These are phyloP conservation scores for Sugiyamaella castrensis DNA, from an alignment of 1,139 yeast species.

Conservation along the genomic window DNA sequence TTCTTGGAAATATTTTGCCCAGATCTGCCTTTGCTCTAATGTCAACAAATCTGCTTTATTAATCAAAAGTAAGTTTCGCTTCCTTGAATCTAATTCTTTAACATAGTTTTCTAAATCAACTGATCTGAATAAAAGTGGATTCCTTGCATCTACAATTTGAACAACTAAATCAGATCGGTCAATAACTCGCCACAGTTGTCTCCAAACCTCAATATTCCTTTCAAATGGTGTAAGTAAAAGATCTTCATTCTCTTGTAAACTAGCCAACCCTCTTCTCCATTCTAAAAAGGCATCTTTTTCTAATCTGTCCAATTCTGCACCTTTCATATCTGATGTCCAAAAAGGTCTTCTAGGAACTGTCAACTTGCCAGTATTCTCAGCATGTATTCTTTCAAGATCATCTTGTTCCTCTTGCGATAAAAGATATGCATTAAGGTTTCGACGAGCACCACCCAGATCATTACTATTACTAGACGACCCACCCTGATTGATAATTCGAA, in stretches of 20 bases:
- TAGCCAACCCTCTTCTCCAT: slow-evolving; percentile 90
- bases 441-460: slow-evolving; percentile 31
- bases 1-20: slow-evolving; percentile 80
- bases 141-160: slow-evolving; percentile 97
- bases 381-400: slow-evolving; percentile 45
- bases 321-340: slow-evolving; percentile 71
- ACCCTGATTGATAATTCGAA: slow-evolving; percentile 62
- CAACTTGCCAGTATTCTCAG: slow-evolving; percentile 70
- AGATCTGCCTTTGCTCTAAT: slow-evolving; percentile 66
- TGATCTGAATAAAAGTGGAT: slow-evolving; percentile 87
- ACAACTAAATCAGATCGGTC: slow-evolving; percentile 93
- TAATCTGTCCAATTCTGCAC: slow-evolving; percentile 74
- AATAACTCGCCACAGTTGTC: slow-evolving; percentile 97
- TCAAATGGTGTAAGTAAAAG: slow-evolving; percentile 93
- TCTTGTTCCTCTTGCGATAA: slow-evolving; percentile 67
- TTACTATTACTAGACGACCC: slow-evolving; percentile 38
- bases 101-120: slow-evolving; percentile 86
- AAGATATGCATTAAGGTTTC: slow-evolving; percentile 47
- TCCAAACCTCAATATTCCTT: slow-evolving; percentile 96
- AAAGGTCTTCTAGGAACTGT: slow-evolving; percentile 94
- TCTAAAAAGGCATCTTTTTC: slow-evolving; percentile 89
- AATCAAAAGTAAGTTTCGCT: slow-evolving; percentile 76
- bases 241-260: slow-evolving; percentile 76
- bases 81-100: slow-evolving; percentile 63
- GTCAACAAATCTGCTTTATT: slow-evolving; percentile 92